Evolutionary conservation across 768 basidiomycete species (phyloP).

Genomic region (Russula griseocarnosa): DNA sequence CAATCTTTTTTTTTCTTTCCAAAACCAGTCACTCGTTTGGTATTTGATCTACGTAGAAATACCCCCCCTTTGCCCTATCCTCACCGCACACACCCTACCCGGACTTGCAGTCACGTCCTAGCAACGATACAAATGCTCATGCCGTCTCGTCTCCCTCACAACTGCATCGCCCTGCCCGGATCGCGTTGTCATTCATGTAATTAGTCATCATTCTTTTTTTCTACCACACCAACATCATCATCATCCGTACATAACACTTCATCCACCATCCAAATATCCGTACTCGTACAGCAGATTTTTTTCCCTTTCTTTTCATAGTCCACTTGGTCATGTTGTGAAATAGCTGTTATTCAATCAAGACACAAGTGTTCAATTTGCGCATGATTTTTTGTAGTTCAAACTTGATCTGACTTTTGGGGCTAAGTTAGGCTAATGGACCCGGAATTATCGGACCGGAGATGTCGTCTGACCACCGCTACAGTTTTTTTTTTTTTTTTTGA

Average conservation of each 20-base stretch:
- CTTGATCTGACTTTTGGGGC: too few relatives aligned
- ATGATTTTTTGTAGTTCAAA: too few relatives aligned
- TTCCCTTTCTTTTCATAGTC: constrained; percentile 3
- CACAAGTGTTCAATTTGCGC: not conserved
- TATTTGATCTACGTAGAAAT: constrained; percentile 9
- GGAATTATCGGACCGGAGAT: too few relatives aligned
- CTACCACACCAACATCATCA: not conserved
- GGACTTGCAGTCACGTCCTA: constrained; percentile 7
- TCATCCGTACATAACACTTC: not conserved
- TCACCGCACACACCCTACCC: not conserved
- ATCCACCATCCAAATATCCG: not conserved
- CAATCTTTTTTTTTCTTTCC: not conserved
- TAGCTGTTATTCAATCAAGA: constrained; percentile 10
- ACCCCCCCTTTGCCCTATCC: not conserved
- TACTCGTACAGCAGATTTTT: constrained; percentile 13
- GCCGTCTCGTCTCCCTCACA: not conserved
- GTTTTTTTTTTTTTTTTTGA: too few relatives aligned
- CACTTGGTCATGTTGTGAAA: constrained; percentile 20
- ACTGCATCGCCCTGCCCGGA: not conserved
- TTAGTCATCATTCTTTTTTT: not conserved
- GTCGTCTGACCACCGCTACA: too few relatives aligned
- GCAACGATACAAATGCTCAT: constrained; percentile 3
- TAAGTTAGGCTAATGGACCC: too few relatives aligned
- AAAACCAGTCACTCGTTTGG: not conserved
- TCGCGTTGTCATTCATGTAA: not conserved